A percentile compares a stretch with the other conserved stretches of the same genome.
These are phyloP conservation scores for button mushroom (Agaricus bisporus) DNA, from an alignment of 768 basidiomycete genomes.

Conservation along the genomic window DNA sequence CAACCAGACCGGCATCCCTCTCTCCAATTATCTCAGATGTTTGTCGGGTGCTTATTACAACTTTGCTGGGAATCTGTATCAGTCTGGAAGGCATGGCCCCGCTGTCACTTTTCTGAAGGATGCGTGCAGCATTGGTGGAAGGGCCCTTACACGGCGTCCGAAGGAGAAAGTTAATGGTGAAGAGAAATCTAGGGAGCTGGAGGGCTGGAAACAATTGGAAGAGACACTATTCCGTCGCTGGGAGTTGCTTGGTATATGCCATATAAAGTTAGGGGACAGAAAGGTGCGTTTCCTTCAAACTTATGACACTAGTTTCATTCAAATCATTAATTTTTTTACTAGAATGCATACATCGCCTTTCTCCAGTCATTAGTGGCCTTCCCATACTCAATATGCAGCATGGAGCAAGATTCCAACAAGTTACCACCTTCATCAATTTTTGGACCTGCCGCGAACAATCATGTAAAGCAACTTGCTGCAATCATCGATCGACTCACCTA, in stretches of 20 bases:
- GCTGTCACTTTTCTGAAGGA: conserved; percentile 64
- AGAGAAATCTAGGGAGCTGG: conserved; percentile 12
- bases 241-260: conserved; percentile 78
- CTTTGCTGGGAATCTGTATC: conserved; percentile 64
- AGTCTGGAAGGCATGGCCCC: conserved; percentile 51
- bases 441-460: conserved; percentile 24
- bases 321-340: neutral
- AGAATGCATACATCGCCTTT: conserved; percentile 62
- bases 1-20: conserved; percentile 17
- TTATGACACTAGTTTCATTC: neutral
- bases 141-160: conserved; percentile 32
- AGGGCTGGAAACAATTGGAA: conserved; percentile 53
- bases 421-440: conserved; percentile 29
- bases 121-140: conserved; percentile 49
- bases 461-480: conserved; percentile 48
- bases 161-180: conserved; percentile 18
- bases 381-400: conserved; percentile 39
- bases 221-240: conserved; percentile 67
- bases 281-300: conserved; percentile 39
- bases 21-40: conserved; percentile 59
- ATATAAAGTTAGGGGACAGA: conserved; percentile 70
- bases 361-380: conserved; percentile 44
- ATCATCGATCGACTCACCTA: conserved; percentile 66
- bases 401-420: conserved; percentile 28
- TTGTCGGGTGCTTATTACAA: conserved; percentile 70